phyloP scores from a whole-genome alignment of 2,329 filamentous ascomycete species.

The Ustulina deusta region DNA sequence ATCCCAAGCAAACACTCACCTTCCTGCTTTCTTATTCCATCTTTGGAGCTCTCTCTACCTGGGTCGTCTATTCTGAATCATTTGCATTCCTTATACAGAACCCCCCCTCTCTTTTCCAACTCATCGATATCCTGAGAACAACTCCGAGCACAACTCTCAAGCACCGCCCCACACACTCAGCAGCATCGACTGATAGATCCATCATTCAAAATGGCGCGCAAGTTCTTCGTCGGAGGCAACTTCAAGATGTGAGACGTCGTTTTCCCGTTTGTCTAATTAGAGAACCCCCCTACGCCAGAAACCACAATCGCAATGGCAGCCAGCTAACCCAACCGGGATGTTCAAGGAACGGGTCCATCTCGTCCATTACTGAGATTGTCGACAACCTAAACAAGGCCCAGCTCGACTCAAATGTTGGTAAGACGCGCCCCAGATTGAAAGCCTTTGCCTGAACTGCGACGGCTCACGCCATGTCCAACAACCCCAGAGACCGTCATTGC shows the following conservation, averaged over 20 bases:
- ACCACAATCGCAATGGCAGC: neutral
- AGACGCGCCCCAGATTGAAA: constrained; percentile 52
- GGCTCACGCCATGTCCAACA: constrained; percentile 34
- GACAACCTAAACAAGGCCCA: constrained; percentile 87
- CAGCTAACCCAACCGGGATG: constrained; percentile 28
- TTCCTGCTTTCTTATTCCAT: constrained; percentile 1
- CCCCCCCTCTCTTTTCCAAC: neutral
- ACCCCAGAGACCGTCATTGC: constrained; percentile 89
- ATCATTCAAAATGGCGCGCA: constrained; percentile 81
- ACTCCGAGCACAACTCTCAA: constrained; percentile 4
- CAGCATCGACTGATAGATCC: constrained; percentile 1
- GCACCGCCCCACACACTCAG: neutral
- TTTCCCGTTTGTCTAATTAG: constrained; percentile 32
- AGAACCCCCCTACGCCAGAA: constrained; percentile 33
- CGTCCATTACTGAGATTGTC: constrained; percentile 92
- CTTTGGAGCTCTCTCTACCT: neutral
- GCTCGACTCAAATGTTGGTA: constrained; percentile 80
- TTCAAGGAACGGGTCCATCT: constrained; percentile 88
- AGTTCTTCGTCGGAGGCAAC: constrained; percentile 98
- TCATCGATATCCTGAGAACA: neutral
- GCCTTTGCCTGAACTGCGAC: constrained; percentile 1
- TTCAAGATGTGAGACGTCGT: constrained; percentile 88
- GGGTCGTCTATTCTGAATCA: neutral
- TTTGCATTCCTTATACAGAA: neutral
- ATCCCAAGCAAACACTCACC: constrained; percentile 1